Evolutionary conservation across 1,284 basidiomycete species (phyloP), one percentile per base, ranked within the genome.

Genomic region (Microbotryum intermedium): DNA sequence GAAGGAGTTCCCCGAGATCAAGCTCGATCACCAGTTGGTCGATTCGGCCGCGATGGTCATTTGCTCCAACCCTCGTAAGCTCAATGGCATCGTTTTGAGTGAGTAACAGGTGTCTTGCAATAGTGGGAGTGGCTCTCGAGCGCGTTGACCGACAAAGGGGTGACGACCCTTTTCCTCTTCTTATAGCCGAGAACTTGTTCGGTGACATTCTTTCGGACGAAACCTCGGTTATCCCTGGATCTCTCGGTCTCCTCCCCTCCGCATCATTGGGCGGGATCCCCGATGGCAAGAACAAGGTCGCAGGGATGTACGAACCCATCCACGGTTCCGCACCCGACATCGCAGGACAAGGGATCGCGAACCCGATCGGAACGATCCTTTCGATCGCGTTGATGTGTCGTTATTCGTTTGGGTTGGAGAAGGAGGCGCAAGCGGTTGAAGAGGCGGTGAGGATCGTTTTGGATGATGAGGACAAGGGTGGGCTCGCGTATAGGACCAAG

Each of bases 31-130:
- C 77, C 70, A 71, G 67, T 82, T 97, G 62, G 92, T 98, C 60
- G 95, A 99, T 77, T 89, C 92, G 6, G 92, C 94, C 1, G 86
- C 93, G 18, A 98, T 99, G 95, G 76, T 95, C 67, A 89, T 99
- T 76, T 90, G 97, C 52, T 80, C 87, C 50, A 92, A 83, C 74
- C 95, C 95, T 5, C 83, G 82, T 71, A 97, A 95, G 77, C 81
- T 99, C 59, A 99, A 99, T 73, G 95, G 95, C 66, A 86, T 99
- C 53, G 81, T 95, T 63, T 77, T 97, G 58, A 97, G 72, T 72
- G 53, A 57, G 69, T 62, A 16, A 10, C 20, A 20, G 29, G 6
- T 23, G 16, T 28, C 8, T 26, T 11, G 23, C 25, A 25, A 26
- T 59, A 21, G 34, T 16, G 18, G 13, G 34, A 39, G 11, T 6